A percentile compares a stretch with the other conserved stretches of the same genome.
Evolutionary conservation across 805 yeast species (phyloP).

Genomic region (Candida dajiaensis): DNA sequence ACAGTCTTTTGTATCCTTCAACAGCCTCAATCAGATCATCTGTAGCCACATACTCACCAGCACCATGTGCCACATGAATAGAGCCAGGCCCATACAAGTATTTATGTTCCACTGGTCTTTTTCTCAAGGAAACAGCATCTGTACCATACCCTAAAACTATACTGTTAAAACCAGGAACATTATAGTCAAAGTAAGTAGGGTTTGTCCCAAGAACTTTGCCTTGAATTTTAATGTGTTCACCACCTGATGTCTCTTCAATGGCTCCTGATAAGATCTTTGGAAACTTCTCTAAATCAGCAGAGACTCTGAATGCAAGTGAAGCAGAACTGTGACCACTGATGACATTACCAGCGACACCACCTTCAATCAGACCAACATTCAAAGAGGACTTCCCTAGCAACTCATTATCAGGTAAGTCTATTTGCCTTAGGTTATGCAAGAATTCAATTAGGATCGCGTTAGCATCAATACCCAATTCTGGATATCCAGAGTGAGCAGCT

Average conservation of each 20-base stretch:
- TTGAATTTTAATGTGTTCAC: conserved; percentile 14
- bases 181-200: conserved; percentile 45
- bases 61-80: conserved; percentile 55
- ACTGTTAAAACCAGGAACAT: conserved; percentile 56
- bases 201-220: conserved; percentile 13
- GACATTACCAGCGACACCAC: conserved; percentile 63
- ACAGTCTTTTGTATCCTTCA: conserved; percentile 38
- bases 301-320: conserved; percentile 41
- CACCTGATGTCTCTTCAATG: conserved; percentile 14
- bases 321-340: conserved; percentile 51
- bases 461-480: conserved; percentile 58
- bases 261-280: conserved; percentile 29
- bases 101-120: conserved; percentile 25
- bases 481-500: conserved; percentile 62
- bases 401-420: conserved; percentile 41
- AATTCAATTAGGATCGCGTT: conserved; percentile 45
- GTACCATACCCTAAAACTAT: conserved; percentile 43
- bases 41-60: conserved; percentile 41
- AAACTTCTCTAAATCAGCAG: conserved; percentile 36
- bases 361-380: conserved; percentile 48
- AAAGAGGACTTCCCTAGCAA: conserved; percentile 52
- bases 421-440: conserved; percentile 35
- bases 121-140: conserved; percentile 38
- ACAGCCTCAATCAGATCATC: conserved; percentile 42
- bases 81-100: conserved; percentile 62